A percentile compares a stretch with the other conserved stretches of the same genome.
These are phyloP conservation scores for Macrotyloma uniflorum DNA, from an alignment of 306 rosid species.

Conservation along the genomic window DNA sequence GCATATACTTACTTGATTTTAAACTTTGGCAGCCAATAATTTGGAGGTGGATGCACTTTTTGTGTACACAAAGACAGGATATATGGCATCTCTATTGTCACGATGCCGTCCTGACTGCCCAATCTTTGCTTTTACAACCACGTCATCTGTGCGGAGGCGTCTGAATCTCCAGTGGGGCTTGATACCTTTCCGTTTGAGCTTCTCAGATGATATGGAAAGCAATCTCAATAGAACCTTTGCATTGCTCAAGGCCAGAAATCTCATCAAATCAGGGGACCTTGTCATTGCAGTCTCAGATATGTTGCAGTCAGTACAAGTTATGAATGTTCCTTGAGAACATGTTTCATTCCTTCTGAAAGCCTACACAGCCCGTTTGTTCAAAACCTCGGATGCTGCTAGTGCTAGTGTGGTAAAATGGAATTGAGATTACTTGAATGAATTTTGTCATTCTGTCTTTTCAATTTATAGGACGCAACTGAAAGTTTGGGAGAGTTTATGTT, in stretches of 20 bases:
- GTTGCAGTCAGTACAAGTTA: slow-evolving; percentile 93
- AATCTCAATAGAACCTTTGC: slow-evolving; percentile 89
- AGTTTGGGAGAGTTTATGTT: slow-evolving; percentile 24
- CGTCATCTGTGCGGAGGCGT: slow-evolving; percentile 82
- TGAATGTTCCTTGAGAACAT: slow-evolving; percentile 81
- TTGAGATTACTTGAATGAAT: slow-evolving; percentile 21
- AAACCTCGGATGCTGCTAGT: slow-evolving; percentile 16
- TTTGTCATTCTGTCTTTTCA: slow-evolving; percentile 22
- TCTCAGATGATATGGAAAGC: slow-evolving; percentile 96
- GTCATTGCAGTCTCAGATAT: slow-evolving; percentile 97
- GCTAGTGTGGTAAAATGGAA: slow-evolving; percentile 29
- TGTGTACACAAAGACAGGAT: slow-evolving; percentile 89
- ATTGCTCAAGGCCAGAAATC: slow-evolving; percentile 92
- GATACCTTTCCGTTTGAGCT: slow-evolving; percentile 92
- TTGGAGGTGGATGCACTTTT: slow-evolving; percentile 96
- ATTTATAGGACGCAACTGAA: slow-evolving; percentile 27
- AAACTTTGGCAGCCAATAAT: slow-evolving; percentile 76
- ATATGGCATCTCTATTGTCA: slow-evolving; percentile 95
- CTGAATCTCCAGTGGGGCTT: slow-evolving; percentile 99
- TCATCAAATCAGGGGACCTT: slow-evolving; percentile 97
- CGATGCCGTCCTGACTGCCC: slow-evolving; percentile 99
- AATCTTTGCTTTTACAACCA: slow-evolving; percentile 86
- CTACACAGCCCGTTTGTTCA: slow-evolving; percentile 26
- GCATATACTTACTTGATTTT: slow-evolving; percentile 28
- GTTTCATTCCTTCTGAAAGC: slow-evolving; percentile 26